phyloP scores from a whole-genome alignment of 345 rosid species.

The Camelina laxa region DNA sequence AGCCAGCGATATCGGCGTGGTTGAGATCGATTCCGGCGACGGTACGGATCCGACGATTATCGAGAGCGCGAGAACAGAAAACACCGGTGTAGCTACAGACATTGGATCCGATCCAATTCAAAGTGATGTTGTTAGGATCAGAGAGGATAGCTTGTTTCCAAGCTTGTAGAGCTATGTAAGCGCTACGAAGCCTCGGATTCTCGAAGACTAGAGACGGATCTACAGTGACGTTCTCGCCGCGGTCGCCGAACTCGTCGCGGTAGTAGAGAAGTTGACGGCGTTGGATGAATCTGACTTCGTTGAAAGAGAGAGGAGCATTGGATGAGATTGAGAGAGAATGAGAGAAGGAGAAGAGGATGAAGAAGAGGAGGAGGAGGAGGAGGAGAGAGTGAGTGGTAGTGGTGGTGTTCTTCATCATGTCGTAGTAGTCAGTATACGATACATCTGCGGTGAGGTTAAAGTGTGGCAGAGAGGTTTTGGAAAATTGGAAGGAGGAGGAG shows the following conservation, averaged over 20 bases:
- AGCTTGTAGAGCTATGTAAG: slow-evolving; percentile 86
- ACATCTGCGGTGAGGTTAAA: slow-evolving; percentile 51
- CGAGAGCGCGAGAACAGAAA: slow-evolving; percentile 68
- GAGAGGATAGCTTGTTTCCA: slow-evolving; percentile 88
- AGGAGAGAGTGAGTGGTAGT: slow-evolving; percentile 42
- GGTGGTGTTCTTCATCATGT: slow-evolving; percentile 66
- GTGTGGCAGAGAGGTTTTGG: slow-evolving; percentile 36
- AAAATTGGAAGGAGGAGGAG: slow-evolving; percentile 19
- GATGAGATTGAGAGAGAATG: slow-evolving; percentile 43
- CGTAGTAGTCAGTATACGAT: slow-evolving; percentile 60
- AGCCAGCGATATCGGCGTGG: slow-evolving; percentile 84
- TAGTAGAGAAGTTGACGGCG: slow-evolving; percentile 91
- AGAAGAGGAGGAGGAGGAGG: slow-evolving; percentile 37
- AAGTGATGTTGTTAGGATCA: slow-evolving; percentile 71
- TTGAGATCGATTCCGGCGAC: slow-evolving; percentile 93
- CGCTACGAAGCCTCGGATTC: slow-evolving; percentile 60
- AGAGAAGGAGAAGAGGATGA: slow-evolving; percentile 18
- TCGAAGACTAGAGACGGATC: slow-evolving; percentile 72
- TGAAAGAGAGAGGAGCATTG: slow-evolving; percentile 63
- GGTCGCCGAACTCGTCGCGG: slow-evolving; percentile 83
- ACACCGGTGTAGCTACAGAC: slow-evolving; percentile 70
- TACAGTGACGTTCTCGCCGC: slow-evolving; percentile 78
- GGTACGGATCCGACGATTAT: slow-evolving; percentile 58
- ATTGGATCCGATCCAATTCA: slow-evolving; percentile 66
- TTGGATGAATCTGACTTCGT: slow-evolving; percentile 64